phyloP scores from a whole-genome alignment of 257 asterid species.

The Solanum infundibuliforme region DNA sequence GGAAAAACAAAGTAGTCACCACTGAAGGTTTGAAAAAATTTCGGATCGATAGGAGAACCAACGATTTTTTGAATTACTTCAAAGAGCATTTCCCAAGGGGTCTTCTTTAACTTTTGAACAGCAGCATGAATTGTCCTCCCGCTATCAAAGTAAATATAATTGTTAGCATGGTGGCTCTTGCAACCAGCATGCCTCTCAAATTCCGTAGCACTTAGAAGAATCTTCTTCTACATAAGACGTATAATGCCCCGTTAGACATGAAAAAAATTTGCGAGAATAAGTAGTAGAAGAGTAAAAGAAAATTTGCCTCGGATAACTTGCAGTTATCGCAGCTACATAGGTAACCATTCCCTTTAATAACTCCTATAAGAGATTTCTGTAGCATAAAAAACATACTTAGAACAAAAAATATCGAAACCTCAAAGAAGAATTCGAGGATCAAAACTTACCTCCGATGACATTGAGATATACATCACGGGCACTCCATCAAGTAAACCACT shows the following conservation, averaged over 20 bases:
- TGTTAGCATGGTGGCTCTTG: conserved; percentile 80
- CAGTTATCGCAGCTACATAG: too few species aligned
- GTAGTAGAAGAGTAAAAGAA: too few species aligned
- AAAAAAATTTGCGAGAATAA: too few species aligned
- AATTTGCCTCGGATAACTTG: too few species aligned
- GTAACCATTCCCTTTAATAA: too few species aligned
- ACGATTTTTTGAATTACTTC: conserved; percentile 43
- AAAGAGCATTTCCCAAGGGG: conserved; percentile 51
- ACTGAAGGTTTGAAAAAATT: conserved; percentile 53
- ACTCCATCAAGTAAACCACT: conserved; percentile 84
- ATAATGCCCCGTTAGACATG: too few species aligned
- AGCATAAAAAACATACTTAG: too few species aligned
- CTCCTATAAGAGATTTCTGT: too few species aligned
- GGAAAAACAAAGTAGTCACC: conserved; percentile 24
- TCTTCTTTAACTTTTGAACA: conserved; percentile 64
- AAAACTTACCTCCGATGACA: conserved; percentile 74
- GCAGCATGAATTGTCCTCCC: conserved; percentile 66
- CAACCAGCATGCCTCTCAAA: conserved; percentile 80
- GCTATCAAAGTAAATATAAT: conserved; percentile 64
- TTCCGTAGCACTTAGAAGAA: conserved; percentile 43
- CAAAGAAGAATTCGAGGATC: background rate
- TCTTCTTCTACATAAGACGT: conserved; percentile 19
- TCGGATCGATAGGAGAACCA: conserved; percentile 48
- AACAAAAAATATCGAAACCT: conserved; percentile 9
- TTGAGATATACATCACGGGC: conserved; percentile 73